phyloP scores from a whole-genome alignment of 139 green algal species.

The Auxenochlorella pyrenoidosa region DNA sequence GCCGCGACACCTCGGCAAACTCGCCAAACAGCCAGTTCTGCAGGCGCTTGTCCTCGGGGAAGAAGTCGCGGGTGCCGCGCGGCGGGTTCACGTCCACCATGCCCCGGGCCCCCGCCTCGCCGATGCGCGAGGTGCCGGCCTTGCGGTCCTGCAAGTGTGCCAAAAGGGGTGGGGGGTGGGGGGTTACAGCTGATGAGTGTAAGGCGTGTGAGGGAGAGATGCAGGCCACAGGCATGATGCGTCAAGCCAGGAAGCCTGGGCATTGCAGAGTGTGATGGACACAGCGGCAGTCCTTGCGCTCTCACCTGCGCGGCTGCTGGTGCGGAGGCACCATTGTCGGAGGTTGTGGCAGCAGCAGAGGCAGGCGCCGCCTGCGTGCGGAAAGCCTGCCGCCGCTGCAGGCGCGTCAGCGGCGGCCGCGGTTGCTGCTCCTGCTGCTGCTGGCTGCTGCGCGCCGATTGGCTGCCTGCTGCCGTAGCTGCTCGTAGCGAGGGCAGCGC shows the following conservation, averaged over 20 bases:
- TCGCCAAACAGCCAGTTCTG: constrained; percentile 94
- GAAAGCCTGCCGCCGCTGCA: not conserved
- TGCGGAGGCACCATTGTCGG: not conserved
- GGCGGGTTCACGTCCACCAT: constrained; percentile 72
- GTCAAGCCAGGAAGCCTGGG: no score
- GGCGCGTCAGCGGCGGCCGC: not conserved
- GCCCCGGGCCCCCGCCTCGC: constrained; percentile 14
- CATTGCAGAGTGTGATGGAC: not conserved
- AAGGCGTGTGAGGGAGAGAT: not conserved
- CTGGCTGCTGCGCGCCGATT: constrained; percentile 4
- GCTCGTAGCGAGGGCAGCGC: constrained; percentile 1
- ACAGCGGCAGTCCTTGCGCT: no score
- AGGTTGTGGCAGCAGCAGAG: not conserved
- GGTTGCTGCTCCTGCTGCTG: not conserved
- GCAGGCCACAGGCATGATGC: no score
- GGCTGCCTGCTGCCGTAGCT: not conserved
- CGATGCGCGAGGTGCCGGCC: constrained; percentile 24
- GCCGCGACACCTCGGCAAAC: constrained; percentile 68
- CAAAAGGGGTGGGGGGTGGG: not conserved
- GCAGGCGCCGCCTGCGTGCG: not conserved
- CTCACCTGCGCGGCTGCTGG: not conserved
- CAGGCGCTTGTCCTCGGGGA: constrained; percentile 93
- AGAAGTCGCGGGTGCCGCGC: constrained; percentile 93
- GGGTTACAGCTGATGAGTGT: not conserved
- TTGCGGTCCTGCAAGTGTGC: constrained; percentile 45